phyloP scores from a whole-genome alignment of 2,329 filamentous ascomycete genomes.

The Neofusicoccum cordaticola region DNA sequence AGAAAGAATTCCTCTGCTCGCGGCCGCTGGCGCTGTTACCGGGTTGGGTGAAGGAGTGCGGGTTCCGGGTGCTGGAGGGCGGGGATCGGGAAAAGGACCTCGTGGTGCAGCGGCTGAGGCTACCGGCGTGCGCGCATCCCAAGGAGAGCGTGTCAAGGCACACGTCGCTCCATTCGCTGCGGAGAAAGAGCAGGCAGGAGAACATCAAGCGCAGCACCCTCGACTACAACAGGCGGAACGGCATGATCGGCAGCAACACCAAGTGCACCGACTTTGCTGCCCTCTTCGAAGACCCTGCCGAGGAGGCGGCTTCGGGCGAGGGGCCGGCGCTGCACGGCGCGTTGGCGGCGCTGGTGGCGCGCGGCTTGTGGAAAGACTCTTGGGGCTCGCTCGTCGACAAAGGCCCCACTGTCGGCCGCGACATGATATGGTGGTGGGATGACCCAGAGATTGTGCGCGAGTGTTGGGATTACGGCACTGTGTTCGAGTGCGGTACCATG shows the following conservation, averaged over 20 bases:
- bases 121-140: slow-evolving; percentile 28
- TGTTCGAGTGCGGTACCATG: slow-evolving; percentile 37
- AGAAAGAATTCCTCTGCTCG: slow-evolving; percentile 57
- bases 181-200: background rate
- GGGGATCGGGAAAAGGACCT: slow-evolving; percentile 18
- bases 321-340: slow-evolving; percentile 28
- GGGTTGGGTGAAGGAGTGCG: slow-evolving; percentile 57
- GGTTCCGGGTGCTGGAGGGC: slow-evolving; percentile 37
- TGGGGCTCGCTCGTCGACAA: slow-evolving; percentile 38
- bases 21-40: slow-evolving; percentile 60
- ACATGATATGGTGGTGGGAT: slow-evolving; percentile 38
- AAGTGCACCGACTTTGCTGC: background rate
- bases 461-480: slow-evolving; percentile 33
- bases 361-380: slow-evolving; percentile 36
- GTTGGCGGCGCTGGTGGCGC: slow-evolving; percentile 33
- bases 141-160: background rate
- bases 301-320: background rate
- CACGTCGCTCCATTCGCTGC: background rate
- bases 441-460: slow-evolving; percentile 36
- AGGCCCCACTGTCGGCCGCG: background rate
- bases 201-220: background rate
- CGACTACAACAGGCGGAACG: background rate
- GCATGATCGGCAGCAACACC: background rate
- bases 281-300: background rate
- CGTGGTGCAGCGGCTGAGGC: slow-evolving; percentile 23